Percentiles rank a stretch among this genome's conserved stretches.
These are phyloP conservation scores for Ceratocystis albifundus DNA, from an alignment of 2,329 filamentous ascomycete species.

Conservation along the genomic window DNA sequence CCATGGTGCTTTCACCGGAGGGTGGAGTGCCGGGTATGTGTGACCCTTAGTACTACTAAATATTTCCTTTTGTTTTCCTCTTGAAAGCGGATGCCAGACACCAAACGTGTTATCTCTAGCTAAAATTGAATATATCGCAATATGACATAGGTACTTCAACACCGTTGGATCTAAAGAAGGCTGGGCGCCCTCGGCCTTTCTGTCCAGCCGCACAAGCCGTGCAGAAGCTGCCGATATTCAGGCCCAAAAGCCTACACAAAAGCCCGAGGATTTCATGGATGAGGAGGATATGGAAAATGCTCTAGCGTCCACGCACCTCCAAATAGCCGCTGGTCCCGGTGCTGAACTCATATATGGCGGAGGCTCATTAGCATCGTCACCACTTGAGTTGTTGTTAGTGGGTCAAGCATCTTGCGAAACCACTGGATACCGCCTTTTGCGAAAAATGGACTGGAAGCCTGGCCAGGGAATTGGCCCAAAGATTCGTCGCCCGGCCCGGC, in stretches of 20 bases:
- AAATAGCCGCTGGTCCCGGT: slow-evolving; percentile 48
- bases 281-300: slow-evolving; percentile 86
- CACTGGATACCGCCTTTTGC: slow-evolving; percentile 73
- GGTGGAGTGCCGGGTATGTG: slow-evolving; percentile 77
- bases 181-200: slow-evolving; percentile 85
- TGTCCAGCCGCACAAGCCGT: slow-evolving; percentile 75
- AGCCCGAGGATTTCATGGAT: slow-evolving; percentile 92
- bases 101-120: slow-evolving; percentile 12
- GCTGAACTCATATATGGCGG: neutral
- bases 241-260: slow-evolving; percentile 34
- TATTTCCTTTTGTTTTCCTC: neutral
- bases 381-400: slow-evolving; percentile 52
- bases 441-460: slow-evolving; percentile 90
- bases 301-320: slow-evolving; percentile 61
- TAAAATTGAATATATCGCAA: slow-evolving; percentile 25
- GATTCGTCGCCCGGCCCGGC: slow-evolving; percentile 59
- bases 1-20: slow-evolving; percentile 92
- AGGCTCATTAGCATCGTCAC: slow-evolving; percentile 44
- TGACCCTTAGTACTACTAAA: neutral
- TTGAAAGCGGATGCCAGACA: neutral
- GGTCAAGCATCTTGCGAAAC: slow-evolving; percentile 64
- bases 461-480: slow-evolving; percentile 89
- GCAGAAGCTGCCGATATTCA: slow-evolving; percentile 33
- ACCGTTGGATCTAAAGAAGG: slow-evolving; percentile 97
- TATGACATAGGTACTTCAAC: slow-evolving; percentile 68